phyloP scores from a whole-genome alignment of 139 green algal genomes.

The Astrephomene gubernaculifera region DNA sequence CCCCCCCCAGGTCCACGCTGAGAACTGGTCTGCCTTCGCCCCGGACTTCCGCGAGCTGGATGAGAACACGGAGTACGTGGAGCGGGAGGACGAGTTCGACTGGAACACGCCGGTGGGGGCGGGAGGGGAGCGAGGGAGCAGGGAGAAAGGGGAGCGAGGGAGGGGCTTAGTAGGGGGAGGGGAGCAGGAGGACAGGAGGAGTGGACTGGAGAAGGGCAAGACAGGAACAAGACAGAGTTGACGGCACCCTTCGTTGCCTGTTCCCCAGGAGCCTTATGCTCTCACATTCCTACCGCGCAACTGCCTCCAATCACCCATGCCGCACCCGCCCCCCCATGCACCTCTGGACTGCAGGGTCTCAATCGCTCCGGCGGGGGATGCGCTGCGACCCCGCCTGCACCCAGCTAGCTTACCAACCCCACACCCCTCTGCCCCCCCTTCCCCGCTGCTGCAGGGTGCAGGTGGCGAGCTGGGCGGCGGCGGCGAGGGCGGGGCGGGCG shows the following conservation, averaged over 20 bases:
- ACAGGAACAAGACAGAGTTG: too few species aligned
- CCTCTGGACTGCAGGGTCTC: too few species aligned
- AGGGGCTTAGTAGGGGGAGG: not conserved
- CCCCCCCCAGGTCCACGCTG: constrained; percentile 34
- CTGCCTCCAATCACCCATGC: too few species aligned
- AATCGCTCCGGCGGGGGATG: too few species aligned
- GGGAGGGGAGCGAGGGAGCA: not conserved
- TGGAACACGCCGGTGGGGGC: constrained; percentile 60
- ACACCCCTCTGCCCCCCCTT: not conserved
- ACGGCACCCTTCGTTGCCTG: too few species aligned
- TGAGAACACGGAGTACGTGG: constrained; percentile 92
- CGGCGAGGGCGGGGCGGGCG: not conserved
- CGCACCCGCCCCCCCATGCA: too few species aligned
- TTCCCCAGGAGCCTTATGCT: too few species aligned
- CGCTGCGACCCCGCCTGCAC: not conserved
- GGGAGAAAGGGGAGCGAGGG: not conserved
- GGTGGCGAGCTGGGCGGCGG: constrained; percentile 21
- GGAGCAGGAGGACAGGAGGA: not conserved
- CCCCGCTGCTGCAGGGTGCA: not conserved
- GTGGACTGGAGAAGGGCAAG: not conserved
- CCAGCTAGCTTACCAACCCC: not conserved
- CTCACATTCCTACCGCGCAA: too few species aligned
- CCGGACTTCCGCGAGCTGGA: constrained; percentile 95
- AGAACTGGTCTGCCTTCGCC: constrained; percentile 96
- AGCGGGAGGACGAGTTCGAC: constrained; percentile 96